Percentiles rank a stretch among this genome's conserved stretches.
Evolutionary conservation across 331 rosid genomes (phyloP).

Genomic region (Pyracantha coccinea): DNA sequence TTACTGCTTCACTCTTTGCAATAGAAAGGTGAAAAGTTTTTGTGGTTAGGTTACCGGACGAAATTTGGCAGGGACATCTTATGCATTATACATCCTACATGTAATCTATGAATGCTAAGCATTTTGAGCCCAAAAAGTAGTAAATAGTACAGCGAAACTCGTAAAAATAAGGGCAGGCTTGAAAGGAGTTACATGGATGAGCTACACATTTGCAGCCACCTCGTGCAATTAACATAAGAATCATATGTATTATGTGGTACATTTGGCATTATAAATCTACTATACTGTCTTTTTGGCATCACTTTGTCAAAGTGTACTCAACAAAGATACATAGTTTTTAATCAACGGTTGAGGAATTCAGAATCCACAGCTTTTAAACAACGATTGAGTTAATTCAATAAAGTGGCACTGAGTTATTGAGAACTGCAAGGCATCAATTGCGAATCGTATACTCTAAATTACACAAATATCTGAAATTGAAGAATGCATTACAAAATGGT

Average conservation of each 20-base stretch:
- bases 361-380: neutral
- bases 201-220: neutral
- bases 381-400: neutral
- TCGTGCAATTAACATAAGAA: neutral
- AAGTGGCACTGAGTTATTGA: neutral
- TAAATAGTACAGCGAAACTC: neutral
- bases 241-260: too few species aligned
- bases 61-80: neutral
- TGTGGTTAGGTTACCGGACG: neutral
- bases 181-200: neutral
- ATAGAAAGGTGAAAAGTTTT: neutral
- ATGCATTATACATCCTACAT: too few species aligned
- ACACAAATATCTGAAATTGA: too few species aligned
- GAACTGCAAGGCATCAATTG: neutral
- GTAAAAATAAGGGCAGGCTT: neutral
- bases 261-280: neutral
- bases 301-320: neutral
- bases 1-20: neutral
- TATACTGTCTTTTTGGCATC: neutral
- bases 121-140: neutral
- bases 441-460: too few species aligned
- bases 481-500: too few species aligned
- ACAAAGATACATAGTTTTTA: neutral
- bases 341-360: neutral
- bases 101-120: neutral